Percentiles rank a stretch among this genome's conserved stretches.
Conservation (phyloP, 2,329 filamentous ascomycete genomes). For the Verticillium tricorpus region DNA sequence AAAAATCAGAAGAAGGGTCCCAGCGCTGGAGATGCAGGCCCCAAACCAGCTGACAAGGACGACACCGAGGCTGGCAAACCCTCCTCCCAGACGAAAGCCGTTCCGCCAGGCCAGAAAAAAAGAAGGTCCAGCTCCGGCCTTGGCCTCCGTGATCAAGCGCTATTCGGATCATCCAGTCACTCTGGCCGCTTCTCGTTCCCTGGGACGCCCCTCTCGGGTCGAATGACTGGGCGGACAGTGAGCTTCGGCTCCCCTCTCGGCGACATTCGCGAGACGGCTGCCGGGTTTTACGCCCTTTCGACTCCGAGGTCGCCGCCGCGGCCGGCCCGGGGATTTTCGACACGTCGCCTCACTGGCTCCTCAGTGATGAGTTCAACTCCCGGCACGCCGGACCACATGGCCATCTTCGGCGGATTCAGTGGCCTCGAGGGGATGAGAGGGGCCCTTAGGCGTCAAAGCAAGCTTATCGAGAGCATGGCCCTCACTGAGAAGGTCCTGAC, state of each 20-base stretch:
- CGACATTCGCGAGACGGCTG: background rate
- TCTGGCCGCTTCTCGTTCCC: background rate
- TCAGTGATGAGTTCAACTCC: too few species aligned
- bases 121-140: background rate
- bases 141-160: background rate
- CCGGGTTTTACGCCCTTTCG: too few species aligned
- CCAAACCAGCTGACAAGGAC: background rate
- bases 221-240: background rate
- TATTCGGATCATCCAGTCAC: background rate
- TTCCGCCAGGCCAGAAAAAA: background rate
- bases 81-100: background rate
- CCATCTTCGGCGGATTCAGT: background rate
- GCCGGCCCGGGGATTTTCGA: too few species aligned
- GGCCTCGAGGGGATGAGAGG: background rate
- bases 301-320: too few species aligned
- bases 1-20: background rate
- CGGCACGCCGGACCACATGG: background rate
- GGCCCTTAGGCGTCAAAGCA: background rate
- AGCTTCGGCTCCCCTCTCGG: background rate
- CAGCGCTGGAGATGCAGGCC: background rate
- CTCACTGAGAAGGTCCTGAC: background rate
- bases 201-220: background rate
- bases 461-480: background rate
- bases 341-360: too few species aligned
- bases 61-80: background rate